Evolutionary conservation across 257 asterid genomes (phyloP), one percentile per base, ranked within the genome.

Genomic region (Lantana camara): DNA sequence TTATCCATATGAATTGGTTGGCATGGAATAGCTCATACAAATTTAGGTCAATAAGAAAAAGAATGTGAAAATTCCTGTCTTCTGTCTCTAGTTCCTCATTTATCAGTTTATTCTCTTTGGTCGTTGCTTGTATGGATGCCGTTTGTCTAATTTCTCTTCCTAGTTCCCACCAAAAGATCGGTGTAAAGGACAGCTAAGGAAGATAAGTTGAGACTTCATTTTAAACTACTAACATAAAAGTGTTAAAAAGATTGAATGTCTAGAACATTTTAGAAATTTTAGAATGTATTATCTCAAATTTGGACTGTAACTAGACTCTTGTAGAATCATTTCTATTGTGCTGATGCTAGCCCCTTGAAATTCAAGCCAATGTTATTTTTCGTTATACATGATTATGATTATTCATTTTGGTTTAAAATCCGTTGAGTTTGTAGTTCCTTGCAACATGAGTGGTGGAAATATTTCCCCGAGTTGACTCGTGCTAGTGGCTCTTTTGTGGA

Each of bases 161-260:
- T 60, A 32, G 6, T 48, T 71, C 24, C 64, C 20, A 57, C 47
- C n/a, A 3, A 8, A 38, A n/a, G 46, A 38, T 27, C 19, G 20
- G 54, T 41, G 44, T 47, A 50, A 15, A 34, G 59, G 27, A 56
- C 29, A 13, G 37, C 3, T 35, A 48, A 40, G 34, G 54, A 5
- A 16, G 49, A 15, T 47, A 14, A 64, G 29, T 27, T 12, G 41
- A 64, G 19, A 20, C 50, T 9, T 48, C 32, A 27, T 23, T 17
- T 30, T 30, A n/a, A 35, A 62, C 51, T 32, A 50, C 64, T 69
- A n/a, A 20, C 60, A 42, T 56, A 41, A 17, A 48, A 60, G 60
- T 40, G 16, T 38, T 50, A 29, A 16, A 10, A 29, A 52, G n/a
- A 54, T 12, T 54, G 42, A 52, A 29, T 32, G n/a, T 38, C 27